Conservation (phyloP, 352 stramenopile genomes). For the Phytophthora nicotianae region DNA sequence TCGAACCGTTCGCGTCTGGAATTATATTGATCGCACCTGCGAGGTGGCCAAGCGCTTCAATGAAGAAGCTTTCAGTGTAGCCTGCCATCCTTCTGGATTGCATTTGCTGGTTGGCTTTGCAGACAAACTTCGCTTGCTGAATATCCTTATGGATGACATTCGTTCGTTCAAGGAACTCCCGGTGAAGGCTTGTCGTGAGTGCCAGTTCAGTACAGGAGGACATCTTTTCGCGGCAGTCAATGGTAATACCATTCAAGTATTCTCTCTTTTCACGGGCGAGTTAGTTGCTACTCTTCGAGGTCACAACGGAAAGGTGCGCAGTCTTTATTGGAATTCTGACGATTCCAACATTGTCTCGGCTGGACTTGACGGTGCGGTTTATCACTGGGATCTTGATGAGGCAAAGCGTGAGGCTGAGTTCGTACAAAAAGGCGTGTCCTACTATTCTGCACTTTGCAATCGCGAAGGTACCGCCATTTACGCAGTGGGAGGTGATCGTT, state of each 20-base stretch:
- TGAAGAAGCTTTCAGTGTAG: conserved; percentile 90
- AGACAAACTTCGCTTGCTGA: conserved; percentile 91
- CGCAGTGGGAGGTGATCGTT: conserved; percentile 86
- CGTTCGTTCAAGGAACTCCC: conserved; percentile 83
- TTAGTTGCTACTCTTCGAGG: conserved; percentile 90
- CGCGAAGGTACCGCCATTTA: conserved; percentile 82
- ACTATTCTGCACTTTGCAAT: conserved; percentile 88
- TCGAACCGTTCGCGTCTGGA: conserved; percentile 91
- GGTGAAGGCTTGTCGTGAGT: conserved; percentile 84
- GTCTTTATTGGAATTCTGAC: conserved; percentile 87
- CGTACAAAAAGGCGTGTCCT: conserved; percentile 93
- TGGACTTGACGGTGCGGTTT: conserved; percentile 93
- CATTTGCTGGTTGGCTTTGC: conserved; percentile 91
- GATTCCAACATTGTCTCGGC: conserved; percentile 89
- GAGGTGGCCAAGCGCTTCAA: conserved; percentile 90
- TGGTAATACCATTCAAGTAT: conserved; percentile 93
- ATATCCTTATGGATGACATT: conserved; percentile 93
- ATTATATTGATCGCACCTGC: conserved; percentile 90
- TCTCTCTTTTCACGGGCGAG: conserved; percentile 92
- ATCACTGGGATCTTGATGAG: conserved; percentile 93
- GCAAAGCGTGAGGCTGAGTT: conserved; percentile 92
- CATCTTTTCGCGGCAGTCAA: conserved; percentile 95
- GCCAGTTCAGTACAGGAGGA: conserved; percentile 86
- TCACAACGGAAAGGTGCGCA: conserved; percentile 93
- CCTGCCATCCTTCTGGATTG: conserved; percentile 91